Conservation (phyloP, 345 rosid species). For the Eucalyptus regnans region DNA sequence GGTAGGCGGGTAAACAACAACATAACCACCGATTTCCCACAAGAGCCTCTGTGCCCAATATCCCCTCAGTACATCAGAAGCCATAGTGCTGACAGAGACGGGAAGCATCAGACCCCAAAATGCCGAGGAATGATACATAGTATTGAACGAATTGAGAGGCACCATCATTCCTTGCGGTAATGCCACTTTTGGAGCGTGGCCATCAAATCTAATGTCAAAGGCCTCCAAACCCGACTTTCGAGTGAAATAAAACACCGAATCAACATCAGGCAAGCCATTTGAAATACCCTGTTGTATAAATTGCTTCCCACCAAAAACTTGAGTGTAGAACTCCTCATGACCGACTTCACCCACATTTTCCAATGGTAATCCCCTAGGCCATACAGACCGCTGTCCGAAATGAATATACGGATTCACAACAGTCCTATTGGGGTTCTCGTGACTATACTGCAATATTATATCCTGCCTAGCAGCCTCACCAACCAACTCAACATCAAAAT, state of each 20-base stretch:
- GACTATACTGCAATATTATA: conserved; percentile 75
- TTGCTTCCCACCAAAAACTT: conserved; percentile 93
- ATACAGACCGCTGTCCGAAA: conserved; percentile 94
- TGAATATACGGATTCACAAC: conserved; percentile 89
- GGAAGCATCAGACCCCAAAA: conserved; percentile 99
- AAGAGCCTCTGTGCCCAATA: conserved; percentile 96
- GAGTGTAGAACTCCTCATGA: conserved; percentile 86
- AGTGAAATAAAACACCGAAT: conserved; percentile 94
- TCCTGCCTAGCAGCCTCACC: conserved; percentile 89
- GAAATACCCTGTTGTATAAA: conserved; percentile 96
- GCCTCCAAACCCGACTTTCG: conserved; percentile 71
- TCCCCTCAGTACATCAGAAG: conserved; percentile 96
- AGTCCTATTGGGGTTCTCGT: conserved; percentile 64
- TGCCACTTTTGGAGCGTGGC: conserved; percentile 83
- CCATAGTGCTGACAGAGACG: conserved; percentile 92
- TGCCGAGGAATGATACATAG: conserved; percentile 83
- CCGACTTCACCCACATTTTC: conserved; percentile 87
- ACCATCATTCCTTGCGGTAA: conserved; percentile 95
- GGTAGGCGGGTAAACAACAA: conserved; percentile 91
- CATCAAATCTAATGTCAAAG: conserved; percentile 91
- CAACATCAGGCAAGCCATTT: conserved; percentile 94
- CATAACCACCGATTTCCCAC: conserved; percentile 98
- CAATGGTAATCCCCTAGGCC: conserved; percentile 98
- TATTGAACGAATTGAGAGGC: conserved; percentile 87
- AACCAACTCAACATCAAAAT: conserved; percentile 82